Evolutionary conservation across 805 yeast genomes (phyloP), one percentile per base, ranked within the genome.

Genomic region (Zygosaccharomyces rouxii): DNA sequence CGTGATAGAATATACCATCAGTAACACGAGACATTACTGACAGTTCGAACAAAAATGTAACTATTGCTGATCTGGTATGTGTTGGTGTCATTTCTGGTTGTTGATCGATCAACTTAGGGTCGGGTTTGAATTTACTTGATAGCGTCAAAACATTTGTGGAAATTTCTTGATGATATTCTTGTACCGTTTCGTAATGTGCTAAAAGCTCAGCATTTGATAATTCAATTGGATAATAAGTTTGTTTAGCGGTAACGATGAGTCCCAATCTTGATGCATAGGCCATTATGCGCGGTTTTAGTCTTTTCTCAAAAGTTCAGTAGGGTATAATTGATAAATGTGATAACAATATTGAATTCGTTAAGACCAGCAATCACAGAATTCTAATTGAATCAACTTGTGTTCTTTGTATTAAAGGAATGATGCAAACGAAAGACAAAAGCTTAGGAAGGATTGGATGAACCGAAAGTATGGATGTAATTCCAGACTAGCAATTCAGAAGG

Each of bases 21-120:
- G 89, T 60, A 69, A 86, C 73, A 67, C 83, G 71, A 70, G 84
- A 68, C 69, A 86, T 67, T 63, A 79, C 55, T 67, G 86, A 59
- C 74, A 79, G 71, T 75, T 89, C 94, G 55, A 87, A 76, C 19
- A 89, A 69, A 60, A 89, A 92, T 58, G 89, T 95, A 37, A 92
- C 78, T 44, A 90, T 73, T 55, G 81, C 81, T 31, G 80, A 79
- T 57, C 99, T 78, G 4, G 68, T 63, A 70, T 86, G 79, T 35
- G 74, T 72, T 70, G 88, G 80, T 46, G 82, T 79, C 50, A 92
- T 73, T 61, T 89, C 95, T 9, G 97, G 97, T 69, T 92, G 99
- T 55, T 86, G 84, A 50, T 80, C 83, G 57, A 89, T 86, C 68
- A 89, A 73, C 64, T 78, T 66, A 51, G 81, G 60, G 63, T 79